Conservation (phyloP, 805 yeast species). For the Saccharomycodes ludwigii region DNA sequence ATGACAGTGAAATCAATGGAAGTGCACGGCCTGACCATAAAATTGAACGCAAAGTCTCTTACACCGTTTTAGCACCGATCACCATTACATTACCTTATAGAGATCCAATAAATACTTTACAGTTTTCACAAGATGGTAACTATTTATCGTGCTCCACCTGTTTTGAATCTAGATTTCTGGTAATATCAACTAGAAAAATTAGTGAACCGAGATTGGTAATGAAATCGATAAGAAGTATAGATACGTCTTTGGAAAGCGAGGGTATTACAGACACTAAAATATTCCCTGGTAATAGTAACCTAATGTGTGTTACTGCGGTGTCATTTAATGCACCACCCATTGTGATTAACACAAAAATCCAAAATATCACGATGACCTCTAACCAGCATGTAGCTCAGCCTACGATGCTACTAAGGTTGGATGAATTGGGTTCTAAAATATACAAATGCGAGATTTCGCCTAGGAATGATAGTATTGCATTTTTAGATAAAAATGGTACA, state of each 20-base stretch:
- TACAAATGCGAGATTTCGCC: slow-evolving; percentile 71
- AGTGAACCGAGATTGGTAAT: slow-evolving; percentile 54
- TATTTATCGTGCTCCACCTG: slow-evolving; percentile 58
- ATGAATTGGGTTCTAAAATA: slow-evolving; percentile 71
- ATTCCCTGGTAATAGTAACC: slow-evolving; percentile 48
- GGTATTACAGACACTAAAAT: slow-evolving; percentile 78
- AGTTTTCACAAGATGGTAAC: slow-evolving; percentile 60
- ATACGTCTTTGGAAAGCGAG: slow-evolving; percentile 64
- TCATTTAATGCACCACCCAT: slow-evolving; percentile 59
- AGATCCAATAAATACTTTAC: slow-evolving; percentile 68
- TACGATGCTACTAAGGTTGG: slow-evolving; percentile 45
- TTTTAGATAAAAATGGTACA: slow-evolving; percentile 65
- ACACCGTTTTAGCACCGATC: slow-evolving; percentile 31
- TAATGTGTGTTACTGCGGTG: slow-evolving; percentile 45
- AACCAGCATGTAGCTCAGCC: slow-evolving; percentile 34
- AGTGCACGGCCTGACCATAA: slow-evolving; percentile 2
- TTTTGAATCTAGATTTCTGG: slow-evolving; percentile 66
- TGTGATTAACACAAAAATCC: slow-evolving; percentile 51
- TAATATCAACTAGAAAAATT: slow-evolving; percentile 53
- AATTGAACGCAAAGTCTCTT: slow-evolving; percentile 4
- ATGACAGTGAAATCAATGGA: slow-evolving; percentile 6
- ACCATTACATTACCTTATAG: slow-evolving; percentile 74
- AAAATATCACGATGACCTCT: slow-evolving; percentile 17
- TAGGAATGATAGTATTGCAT: slow-evolving; percentile 75
- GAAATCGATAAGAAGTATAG: slow-evolving; percentile 53